Percentiles rank a stretch among this genome's conserved stretches.
phyloP scores from a whole-genome alignment of 345 rosid genomes.

The Crucihimalaya himalaica region DNA sequence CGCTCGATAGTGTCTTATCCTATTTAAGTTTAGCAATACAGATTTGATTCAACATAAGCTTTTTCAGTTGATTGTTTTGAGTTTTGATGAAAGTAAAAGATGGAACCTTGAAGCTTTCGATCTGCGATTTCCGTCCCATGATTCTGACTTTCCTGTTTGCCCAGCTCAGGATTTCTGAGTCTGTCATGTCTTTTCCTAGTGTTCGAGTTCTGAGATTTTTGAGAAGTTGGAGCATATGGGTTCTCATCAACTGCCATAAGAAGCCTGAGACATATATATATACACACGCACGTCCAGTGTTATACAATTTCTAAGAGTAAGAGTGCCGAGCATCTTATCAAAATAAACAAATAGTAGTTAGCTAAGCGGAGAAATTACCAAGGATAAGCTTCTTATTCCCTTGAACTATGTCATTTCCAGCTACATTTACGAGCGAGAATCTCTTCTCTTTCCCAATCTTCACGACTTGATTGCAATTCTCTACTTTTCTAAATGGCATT shows the following conservation, averaged over 20 bases:
- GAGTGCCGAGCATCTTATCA: conserved; percentile 3
- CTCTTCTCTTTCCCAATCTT: conserved; percentile 78
- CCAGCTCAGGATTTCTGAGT: conserved; percentile 79
- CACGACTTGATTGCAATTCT: conserved; percentile 94
- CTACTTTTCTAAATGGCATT: conserved; percentile 95
- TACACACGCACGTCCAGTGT: background rate
- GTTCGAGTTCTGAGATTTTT: conserved; percentile 77
- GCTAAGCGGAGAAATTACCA: conserved; percentile 47
- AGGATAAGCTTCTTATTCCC: conserved; percentile 97
- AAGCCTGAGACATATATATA: conserved; percentile 60
- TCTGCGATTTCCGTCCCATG: conserved; percentile 64
- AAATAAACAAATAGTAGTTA: background rate
- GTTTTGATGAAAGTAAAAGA: conserved; percentile 9
- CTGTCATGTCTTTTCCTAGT: conserved; percentile 79
- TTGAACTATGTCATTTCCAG: conserved; percentile 89
- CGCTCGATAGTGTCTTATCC: conserved; percentile 81
- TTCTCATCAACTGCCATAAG: conserved; percentile 97
- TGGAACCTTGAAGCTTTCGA: conserved; percentile 82
- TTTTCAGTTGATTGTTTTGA: background rate
- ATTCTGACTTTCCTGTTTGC: conserved; percentile 71
- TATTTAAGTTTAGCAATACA: conserved; percentile 37
- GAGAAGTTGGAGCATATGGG: conserved; percentile 87
- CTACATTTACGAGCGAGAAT: conserved; percentile 87
- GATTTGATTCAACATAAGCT: conserved; percentile 3
- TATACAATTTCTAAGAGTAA: background rate